phyloP scores from a whole-genome alignment of 1,284 basidiomycete genomes.

The Ceratobasidium sp. region DNA sequence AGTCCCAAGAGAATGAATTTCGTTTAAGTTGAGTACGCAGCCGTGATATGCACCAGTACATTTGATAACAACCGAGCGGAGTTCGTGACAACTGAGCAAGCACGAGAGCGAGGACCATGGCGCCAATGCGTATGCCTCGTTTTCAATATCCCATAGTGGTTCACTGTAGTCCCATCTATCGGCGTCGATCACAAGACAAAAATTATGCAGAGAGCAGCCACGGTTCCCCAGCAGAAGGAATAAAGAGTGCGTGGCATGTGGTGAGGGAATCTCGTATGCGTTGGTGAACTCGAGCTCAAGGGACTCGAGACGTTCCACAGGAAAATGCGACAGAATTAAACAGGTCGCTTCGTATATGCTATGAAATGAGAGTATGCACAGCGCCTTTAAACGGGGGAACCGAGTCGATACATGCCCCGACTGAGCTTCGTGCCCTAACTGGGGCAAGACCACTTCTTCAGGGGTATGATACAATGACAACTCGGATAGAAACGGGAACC shows the following conservation, averaged over 20 bases:
- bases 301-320: neutral
- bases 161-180: conserved; percentile 28
- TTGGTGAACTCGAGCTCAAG: conserved; percentile 12
- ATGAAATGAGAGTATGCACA: conserved; percentile 9
- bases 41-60: conserved; percentile 28
- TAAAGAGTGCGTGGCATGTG: conserved; percentile 1
- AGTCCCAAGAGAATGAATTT: neutral
- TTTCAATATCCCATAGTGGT: conserved; percentile 10
- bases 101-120: conserved; percentile 20
- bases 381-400: neutral
- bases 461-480: conserved; percentile 12
- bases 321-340: conserved; percentile 29
- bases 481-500: neutral
- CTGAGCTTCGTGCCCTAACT: neutral
- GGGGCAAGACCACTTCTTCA: neutral
- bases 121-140: conserved; percentile 10
- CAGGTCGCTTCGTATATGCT: neutral
- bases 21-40: neutral
- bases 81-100: conserved; percentile 19
- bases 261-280: neutral
- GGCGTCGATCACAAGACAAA: conserved; percentile 17
- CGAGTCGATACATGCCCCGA: neutral
- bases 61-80: conserved; percentile 13
- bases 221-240: conserved; percentile 10
- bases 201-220: neutral